Evolutionary conservation across 768 basidiomycete genomes (phyloP).

Genomic region (Pleurotus pulmonarius): DNA sequence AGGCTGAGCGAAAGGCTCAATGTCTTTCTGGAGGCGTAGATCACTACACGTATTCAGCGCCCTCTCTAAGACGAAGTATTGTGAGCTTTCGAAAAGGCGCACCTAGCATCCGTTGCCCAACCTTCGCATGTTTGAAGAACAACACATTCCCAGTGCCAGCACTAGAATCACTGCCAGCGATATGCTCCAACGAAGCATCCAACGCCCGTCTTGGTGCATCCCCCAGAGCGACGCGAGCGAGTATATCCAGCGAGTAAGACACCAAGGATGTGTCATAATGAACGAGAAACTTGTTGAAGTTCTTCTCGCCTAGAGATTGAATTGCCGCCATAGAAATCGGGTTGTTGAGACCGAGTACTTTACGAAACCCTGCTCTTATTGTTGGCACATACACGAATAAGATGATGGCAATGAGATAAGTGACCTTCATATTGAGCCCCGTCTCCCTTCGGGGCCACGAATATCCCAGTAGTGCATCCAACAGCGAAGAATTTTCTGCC

Average conservation of each 20-base stretch:
- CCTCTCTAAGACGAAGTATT: not conserved
- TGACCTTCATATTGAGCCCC: constrained; percentile 37
- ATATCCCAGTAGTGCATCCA: constrained; percentile 69
- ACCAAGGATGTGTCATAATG: constrained; percentile 54
- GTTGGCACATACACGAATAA: not conserved
- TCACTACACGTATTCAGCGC: constrained; percentile 38
- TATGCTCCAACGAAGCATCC: constrained; percentile 56
- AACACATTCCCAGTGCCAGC: constrained; percentile 37
- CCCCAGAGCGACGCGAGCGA: constrained; percentile 56
- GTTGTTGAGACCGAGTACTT: constrained; percentile 47
- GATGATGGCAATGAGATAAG: not conserved
- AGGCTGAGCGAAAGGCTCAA: constrained; percentile 52
- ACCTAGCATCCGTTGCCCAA: constrained; percentile 58
- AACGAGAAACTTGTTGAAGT: constrained; percentile 66
- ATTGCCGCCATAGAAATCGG: constrained; percentile 56
- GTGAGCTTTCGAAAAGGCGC: not conserved
- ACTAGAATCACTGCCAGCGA: constrained; percentile 42
- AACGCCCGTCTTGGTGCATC: constrained; percentile 42
- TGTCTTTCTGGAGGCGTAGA: constrained; percentile 63
- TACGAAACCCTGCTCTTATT: constrained; percentile 46
- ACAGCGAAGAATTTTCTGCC: constrained; percentile 59
- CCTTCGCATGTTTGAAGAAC: constrained; percentile 56
- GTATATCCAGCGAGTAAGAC: constrained; percentile 69
- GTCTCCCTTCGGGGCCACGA: constrained; percentile 51
- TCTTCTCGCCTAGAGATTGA: constrained; percentile 33